Conservation (phyloP, 2,329 filamentous ascomycete genomes). For the Dactylellina parvicollis region DNA sequence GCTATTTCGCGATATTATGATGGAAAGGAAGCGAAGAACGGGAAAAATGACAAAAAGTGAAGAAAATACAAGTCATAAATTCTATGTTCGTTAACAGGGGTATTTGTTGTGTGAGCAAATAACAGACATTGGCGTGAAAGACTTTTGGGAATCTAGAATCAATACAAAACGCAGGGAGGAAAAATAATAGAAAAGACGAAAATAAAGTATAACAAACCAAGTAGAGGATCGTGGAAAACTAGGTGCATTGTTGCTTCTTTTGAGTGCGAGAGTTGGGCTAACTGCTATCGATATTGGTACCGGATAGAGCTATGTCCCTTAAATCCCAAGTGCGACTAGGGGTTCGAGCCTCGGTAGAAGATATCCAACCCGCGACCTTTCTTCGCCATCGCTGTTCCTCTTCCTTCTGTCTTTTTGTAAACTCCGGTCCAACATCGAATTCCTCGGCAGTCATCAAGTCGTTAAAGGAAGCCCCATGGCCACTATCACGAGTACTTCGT, state of each 20-base stretch:
- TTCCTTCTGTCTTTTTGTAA: conserved; percentile 84
- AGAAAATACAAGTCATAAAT: conserved; percentile 21
- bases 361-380: conserved; percentile 88
- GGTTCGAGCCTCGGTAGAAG: conserved; percentile 64
- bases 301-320: conserved; percentile 79
- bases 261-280: background rate
- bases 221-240: background rate
- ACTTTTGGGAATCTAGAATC: conserved; percentile 28
- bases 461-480: conserved; percentile 63
- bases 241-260: too few relatives aligned
- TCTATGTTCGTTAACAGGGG: conserved; percentile 51
- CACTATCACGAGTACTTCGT: conserved; percentile 65
- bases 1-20: too few relatives aligned
- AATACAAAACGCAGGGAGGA: background rate
- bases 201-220: conserved; percentile 10
- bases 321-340: conserved; percentile 64
- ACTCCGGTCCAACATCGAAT: conserved; percentile 96
- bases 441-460: conserved; percentile 93
- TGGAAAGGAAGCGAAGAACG: conserved; percentile 13
- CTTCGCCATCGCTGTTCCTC: conserved; percentile 92
- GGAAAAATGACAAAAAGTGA: conserved; percentile 35
- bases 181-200: background rate
- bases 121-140: conserved; percentile 2
- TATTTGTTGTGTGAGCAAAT: conserved; percentile 33
- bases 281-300: conserved; percentile 63